phyloP scores from a whole-genome alignment of 225 moss, liverwort and hornwort species.

The Polytrichum formosum region DNA sequence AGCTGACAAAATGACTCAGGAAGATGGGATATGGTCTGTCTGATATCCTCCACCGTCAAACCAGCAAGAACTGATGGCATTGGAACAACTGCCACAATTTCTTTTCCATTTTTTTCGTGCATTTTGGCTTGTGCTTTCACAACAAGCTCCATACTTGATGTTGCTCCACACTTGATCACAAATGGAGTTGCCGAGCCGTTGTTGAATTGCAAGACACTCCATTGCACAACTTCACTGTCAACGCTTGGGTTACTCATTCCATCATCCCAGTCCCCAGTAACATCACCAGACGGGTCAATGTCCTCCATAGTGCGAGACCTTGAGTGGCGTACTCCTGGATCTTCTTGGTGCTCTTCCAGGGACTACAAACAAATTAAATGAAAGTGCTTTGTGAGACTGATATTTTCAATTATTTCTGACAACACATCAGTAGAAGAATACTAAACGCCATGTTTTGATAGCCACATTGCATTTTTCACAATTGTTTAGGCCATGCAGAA shows the following conservation, averaged over 20 bases:
- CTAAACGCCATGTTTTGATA: neutral
- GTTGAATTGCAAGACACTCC: constrained; percentile 98
- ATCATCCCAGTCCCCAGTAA: constrained; percentile 60
- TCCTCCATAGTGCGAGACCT: constrained; percentile 46
- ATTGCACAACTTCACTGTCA: constrained; percentile 89
- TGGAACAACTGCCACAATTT: constrained; percentile 91
- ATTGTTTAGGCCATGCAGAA: neutral
- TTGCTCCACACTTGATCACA: constrained; percentile 96
- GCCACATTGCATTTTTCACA: neutral
- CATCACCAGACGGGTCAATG: constrained; percentile 41
- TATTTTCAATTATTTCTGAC: neutral
- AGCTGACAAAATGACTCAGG: constrained; percentile 94
- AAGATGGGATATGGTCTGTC: constrained; percentile 75
- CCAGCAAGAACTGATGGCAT: constrained; percentile 66
- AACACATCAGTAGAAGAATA: neutral
- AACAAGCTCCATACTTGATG: constrained; percentile 82
- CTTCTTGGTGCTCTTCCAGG: constrained; percentile 38
- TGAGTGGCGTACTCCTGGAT: constrained; percentile 33
- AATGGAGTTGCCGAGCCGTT: constrained; percentile 83
- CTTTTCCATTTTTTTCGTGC: constrained; percentile 72
- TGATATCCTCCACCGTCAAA: constrained; percentile 84
- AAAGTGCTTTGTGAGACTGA: too few relatives aligned
- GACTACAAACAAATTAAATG: constrained; percentile 24
- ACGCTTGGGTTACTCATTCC: constrained; percentile 25
- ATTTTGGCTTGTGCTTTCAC: constrained; percentile 89